These are phyloP conservation scores for Kwoniella sp. DNA, from an alignment of 768 basidiomycete genomes.

Conservation along the genomic window DNA sequence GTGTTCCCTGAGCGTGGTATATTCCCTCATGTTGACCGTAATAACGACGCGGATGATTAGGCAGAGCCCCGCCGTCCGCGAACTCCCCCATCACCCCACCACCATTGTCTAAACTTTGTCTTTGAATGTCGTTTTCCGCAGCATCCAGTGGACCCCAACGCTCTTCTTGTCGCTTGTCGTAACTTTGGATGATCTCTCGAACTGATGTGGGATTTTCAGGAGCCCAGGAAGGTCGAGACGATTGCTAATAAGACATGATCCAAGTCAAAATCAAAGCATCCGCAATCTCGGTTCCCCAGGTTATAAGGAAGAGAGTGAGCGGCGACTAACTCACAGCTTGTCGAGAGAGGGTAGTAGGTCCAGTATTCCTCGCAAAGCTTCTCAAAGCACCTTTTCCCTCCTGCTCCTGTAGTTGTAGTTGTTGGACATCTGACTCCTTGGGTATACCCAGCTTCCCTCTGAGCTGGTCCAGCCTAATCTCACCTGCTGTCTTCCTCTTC, in stretches of 20 bases:
- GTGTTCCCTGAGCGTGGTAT: no score
- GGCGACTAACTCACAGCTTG: not conserved
- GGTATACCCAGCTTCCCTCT: not conserved
- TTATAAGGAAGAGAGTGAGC: no score
- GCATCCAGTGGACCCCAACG: not conserved
- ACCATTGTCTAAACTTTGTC: no score
- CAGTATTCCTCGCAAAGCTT: not conserved
- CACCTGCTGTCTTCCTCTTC: not conserved
- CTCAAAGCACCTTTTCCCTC: not conserved
- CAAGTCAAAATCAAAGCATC: not conserved
- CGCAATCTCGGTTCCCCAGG: not conserved
- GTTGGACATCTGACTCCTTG: not conserved
- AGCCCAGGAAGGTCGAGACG: not conserved
- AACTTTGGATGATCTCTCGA: not conserved
- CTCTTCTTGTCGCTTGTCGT: not conserved
- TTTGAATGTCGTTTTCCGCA: not conserved
- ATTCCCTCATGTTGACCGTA: no score
- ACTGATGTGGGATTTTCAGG: not conserved
- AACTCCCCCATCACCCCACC: no score
- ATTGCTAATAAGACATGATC: not conserved
- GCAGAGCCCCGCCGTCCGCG: no score
- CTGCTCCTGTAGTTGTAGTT: not conserved
- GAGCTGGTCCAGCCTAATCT: not conserved
- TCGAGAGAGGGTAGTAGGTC: not conserved
- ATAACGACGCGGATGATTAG: no score